A percentile compares a stretch with the other conserved stretches of the same genome.
Conservation (phyloP, 495 filamentous ascomycete genomes). For the Evernia prunastri region DNA sequence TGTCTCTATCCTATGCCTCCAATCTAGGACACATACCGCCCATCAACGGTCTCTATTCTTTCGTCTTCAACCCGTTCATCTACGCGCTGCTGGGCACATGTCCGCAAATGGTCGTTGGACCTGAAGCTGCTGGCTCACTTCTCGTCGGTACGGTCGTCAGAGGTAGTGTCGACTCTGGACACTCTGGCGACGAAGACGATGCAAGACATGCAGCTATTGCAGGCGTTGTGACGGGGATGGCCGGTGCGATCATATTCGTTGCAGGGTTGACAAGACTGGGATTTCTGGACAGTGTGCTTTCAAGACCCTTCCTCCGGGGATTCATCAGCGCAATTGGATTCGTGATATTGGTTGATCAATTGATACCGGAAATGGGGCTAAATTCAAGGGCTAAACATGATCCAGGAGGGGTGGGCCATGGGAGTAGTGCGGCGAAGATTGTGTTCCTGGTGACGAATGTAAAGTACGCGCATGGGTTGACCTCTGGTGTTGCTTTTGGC, state of each 20-base stretch:
- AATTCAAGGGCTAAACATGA: constrained; percentile 42
- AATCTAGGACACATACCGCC: constrained; percentile 92
- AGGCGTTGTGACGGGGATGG: constrained; percentile 81
- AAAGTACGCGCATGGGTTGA: constrained; percentile 60
- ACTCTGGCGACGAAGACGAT: constrained; percentile 63
- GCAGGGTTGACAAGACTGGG: constrained; percentile 82
- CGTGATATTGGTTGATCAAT: constrained; percentile 90
- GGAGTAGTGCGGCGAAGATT: constrained; percentile 78
- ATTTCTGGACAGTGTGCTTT: constrained; percentile 91
- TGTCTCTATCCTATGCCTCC: constrained; percentile 88
- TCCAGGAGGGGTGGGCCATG: constrained; percentile 55
- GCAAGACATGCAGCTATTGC: constrained; percentile 70
- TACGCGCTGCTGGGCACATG: constrained; percentile 90
- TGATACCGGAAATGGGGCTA: constrained; percentile 84
- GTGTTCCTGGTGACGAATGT: constrained; percentile 67
- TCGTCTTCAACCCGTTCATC: constrained; percentile 82
- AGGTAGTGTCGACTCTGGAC: constrained; percentile 60
- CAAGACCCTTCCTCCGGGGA: constrained; percentile 82
- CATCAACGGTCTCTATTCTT: constrained; percentile 92
- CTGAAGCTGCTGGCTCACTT: constrained; percentile 88
- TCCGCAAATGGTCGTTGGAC: constrained; percentile 89
- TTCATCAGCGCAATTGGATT: constrained; percentile 97
- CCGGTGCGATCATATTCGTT: constrained; percentile 76
- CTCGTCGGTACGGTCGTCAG: constrained; percentile 83
- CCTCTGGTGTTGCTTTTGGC: constrained; percentile 63